Percentiles rank a stretch among this genome's conserved stretches.
Conservation (phyloP, 208 protist species). For the Angomonas ambiguus region DNA sequence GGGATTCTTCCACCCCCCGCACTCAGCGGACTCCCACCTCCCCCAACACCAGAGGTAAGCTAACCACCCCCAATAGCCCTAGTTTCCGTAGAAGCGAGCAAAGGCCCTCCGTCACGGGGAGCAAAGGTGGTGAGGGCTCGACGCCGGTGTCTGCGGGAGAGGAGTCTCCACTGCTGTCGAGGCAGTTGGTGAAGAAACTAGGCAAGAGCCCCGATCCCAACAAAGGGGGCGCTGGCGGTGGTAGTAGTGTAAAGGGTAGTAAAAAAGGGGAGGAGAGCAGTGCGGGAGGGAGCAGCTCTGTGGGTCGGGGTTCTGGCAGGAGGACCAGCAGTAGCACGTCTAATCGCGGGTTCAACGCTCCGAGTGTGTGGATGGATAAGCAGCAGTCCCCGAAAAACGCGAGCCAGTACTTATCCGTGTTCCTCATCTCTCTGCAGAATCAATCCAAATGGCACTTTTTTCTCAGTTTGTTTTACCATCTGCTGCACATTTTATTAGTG, state of each 20-base stretch:
- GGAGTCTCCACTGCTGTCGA: background rate
- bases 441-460: conserved; percentile 27
- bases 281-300: background rate
- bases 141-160: background rate
- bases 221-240: background rate
- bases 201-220: background rate
- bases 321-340: background rate
- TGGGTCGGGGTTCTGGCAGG: background rate
- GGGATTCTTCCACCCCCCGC: background rate
- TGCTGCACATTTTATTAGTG: conserved; percentile 31
- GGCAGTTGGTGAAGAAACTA: background rate
- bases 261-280: conserved; percentile 4
- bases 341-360: conserved; percentile 8
- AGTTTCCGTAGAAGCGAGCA: background rate
- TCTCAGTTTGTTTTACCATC: conserved; percentile 25
- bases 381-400: conserved; percentile 11
- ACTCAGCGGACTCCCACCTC: background rate
- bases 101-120: background rate
- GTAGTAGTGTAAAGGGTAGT: background rate
- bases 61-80: background rate
- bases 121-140: background rate
- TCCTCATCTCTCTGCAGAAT: conserved; percentile 16
- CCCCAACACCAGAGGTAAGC: background rate
- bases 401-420: conserved; percentile 12
- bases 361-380: conserved; percentile 11